Evolutionary conservation across 257 asterid genomes (phyloP), one percentile per base, ranked within the genome.

Genomic region (Coffea eugenioides): DNA sequence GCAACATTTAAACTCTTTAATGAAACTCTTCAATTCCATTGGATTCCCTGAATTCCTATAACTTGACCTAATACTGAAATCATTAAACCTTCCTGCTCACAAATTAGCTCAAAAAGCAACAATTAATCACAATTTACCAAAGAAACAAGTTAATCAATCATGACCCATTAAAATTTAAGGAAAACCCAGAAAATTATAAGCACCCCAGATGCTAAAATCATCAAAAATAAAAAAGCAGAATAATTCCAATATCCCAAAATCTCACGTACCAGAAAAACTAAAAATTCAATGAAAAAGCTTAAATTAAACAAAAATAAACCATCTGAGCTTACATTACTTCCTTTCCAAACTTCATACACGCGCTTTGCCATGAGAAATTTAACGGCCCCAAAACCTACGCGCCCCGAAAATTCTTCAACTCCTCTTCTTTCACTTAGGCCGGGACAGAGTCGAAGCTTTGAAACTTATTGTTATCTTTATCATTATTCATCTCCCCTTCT

Each of bases 311-410:
- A 71, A 71, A 70, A 65, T 21, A 74, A 79, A 70, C n/a, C 52
- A 82, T 66, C 72, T 80, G 21, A 85, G 89, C 97, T 92, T 86
- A 95, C 99, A 88, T 95, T 95, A 88, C 88, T 92, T 71, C 98
- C 99, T 91, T 93, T 92, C 99, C 99, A 95, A 49, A 85, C 96
- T 90, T 95, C 80, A 92, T 93, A 83, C 85, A 91, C 94, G 88
- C 95, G 96, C 88, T 90, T 93, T 83, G 97, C 97, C 98, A 95
- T 95, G 82, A 84, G 87, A 88, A 88, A 75, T 71, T 62, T 31
- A 67, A 83, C 34, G 52, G 76, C 74, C 73, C 77, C 54, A 18
- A 36, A 64, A 73, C n/a, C 49, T 61, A 41, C 79, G 70, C 79
- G 83, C 83, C 78, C 79, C 59, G 3, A 16, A 23, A 61, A 25